Conservation (phyloP, 1,284 basidiomycete genomes). For the Singerocomus inundabilis region DNA sequence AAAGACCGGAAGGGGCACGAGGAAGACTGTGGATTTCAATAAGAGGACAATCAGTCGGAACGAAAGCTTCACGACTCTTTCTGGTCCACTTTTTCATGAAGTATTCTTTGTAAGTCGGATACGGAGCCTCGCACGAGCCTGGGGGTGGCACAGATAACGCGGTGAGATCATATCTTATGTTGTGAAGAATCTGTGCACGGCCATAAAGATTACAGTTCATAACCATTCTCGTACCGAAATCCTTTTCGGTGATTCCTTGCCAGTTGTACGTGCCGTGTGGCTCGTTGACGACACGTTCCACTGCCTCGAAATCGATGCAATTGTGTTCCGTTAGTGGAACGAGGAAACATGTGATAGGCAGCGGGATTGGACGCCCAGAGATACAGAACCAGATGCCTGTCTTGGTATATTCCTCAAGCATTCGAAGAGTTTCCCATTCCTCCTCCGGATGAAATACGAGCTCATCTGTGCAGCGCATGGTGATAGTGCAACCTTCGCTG, state of each 20-base stretch:
- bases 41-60: slow-evolving; percentile 57
- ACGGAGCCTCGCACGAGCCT: slow-evolving; percentile 48
- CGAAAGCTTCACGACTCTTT: slow-evolving; percentile 40
- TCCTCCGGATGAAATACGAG: slow-evolving; percentile 44
- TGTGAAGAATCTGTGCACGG: slow-evolving; percentile 52
- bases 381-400: slow-evolving; percentile 62
- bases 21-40: slow-evolving; percentile 48
- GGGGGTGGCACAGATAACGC: slow-evolving; percentile 53
- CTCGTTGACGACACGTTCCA: slow-evolving; percentile 46
- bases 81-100: slow-evolving; percentile 54
- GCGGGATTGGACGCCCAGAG: slow-evolving; percentile 52
- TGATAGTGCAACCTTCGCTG: slow-evolving; percentile 36
- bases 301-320: slow-evolving; percentile 55
- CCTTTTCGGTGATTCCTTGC: slow-evolving; percentile 45
- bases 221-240: slow-evolving; percentile 49
- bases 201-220: slow-evolving; percentile 55
- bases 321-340: slow-evolving; percentile 52
- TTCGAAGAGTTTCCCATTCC: slow-evolving; percentile 43
- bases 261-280: slow-evolving; percentile 56
- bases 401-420: slow-evolving; percentile 63
- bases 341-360: slow-evolving; percentile 56
- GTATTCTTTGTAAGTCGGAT: slow-evolving; percentile 58
- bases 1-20: slow-evolving; percentile 44
- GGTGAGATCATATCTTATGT: slow-evolving; percentile 61
- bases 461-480: slow-evolving; percentile 38